Base-by-base conservation (phyloP, 129 eudicot genomes). In the Pittosporum tobira region DNA sequence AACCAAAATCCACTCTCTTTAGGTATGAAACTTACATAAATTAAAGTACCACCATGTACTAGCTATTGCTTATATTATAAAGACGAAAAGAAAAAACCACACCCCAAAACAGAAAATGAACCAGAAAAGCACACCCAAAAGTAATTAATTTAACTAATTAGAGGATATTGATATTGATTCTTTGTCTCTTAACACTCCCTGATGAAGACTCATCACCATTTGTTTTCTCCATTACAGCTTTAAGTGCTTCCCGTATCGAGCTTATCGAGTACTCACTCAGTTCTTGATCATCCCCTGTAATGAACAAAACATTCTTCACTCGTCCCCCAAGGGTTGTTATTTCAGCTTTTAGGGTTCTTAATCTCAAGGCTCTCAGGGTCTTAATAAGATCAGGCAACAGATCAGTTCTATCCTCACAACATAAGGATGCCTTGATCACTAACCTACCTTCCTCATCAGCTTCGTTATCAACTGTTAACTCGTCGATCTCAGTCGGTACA, bases 291-390 rank as follows among this genome's bases (percentile, higher is more conserved):
- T 80, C 96, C 5, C 77, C 74, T 1, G 99, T 81, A 40, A 91
- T 77, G 66, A 87, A 87, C 71, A 91, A 61, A 2, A 91, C 99
- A 56, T 91, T 83, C 73, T 71, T 81, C 16, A 91, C 88, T n/a
- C 99, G 69, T 30, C 99, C 99, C 6, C 94, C 94, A 6, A 91
- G 63, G 2, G 96, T 93, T 15, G 96, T 87, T 54, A 93, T 93
- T 68, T 93, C 99, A 9, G 96, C 96, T 68, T 81, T 83, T 19
- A 93, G 73, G 21, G 96, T 79, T 65, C 65, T 76, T 34, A 93
- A 40, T 44, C 82, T 67, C 37, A 93, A 64, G 1, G 85, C 74
- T 48, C 87, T 93, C 19, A 93, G 67, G 4, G 94, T 82, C 80
- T 81, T 83, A 68, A 87, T 87, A 18, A 93, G 72, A 50, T 87